A percentile compares a stretch with the other conserved stretches of the same genome.
Evolutionary conservation across 495 filamentous ascomycete species (phyloP).

Genomic region (Filosporella fistucella): DNA sequence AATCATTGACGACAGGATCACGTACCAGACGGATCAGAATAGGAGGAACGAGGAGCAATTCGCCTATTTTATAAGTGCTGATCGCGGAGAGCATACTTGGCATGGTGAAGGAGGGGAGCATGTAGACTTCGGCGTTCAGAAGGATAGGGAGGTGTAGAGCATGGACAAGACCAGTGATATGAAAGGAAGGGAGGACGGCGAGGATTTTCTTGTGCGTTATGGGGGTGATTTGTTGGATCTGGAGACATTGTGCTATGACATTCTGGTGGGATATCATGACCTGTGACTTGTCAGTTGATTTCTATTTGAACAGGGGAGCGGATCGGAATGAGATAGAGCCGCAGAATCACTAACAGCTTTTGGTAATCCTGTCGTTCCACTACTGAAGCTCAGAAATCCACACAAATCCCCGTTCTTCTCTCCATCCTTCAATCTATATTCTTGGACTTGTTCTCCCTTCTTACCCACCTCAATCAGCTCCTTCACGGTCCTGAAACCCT

Average conservation of each 20-base stretch:
- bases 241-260: slow-evolving; percentile 58
- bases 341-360: slow-evolving; percentile 61
- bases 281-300: neutral
- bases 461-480: slow-evolving; percentile 23
- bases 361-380: slow-evolving; percentile 82
- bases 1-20: slow-evolving; percentile 56
- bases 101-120: slow-evolving; percentile 57
- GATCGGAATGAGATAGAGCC: neutral
- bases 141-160: slow-evolving; percentile 54
- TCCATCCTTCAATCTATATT: slow-evolving; percentile 30
- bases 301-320: neutral
- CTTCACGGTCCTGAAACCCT: slow-evolving; percentile 26
- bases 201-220: slow-evolving; percentile 10
- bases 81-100: slow-evolving; percentile 49
- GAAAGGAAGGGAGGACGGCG: slow-evolving; percentile 15
- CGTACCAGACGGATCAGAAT: slow-evolving; percentile 64
- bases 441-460: slow-evolving; percentile 23
- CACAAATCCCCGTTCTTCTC: slow-evolving; percentile 49
- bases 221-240: slow-evolving; percentile 31
- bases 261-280: slow-evolving; percentile 63
- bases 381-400: slow-evolving; percentile 72
- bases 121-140: slow-evolving; percentile 52
- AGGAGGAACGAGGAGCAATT: slow-evolving; percentile 64
- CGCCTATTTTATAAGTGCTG: slow-evolving; percentile 45
- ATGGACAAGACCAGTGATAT: slow-evolving; percentile 50